These are phyloP conservation scores for Chaetothyriales sp. DNA, from an alignment of 2,329 filamentous ascomycete genomes.

Conservation along the genomic window DNA sequence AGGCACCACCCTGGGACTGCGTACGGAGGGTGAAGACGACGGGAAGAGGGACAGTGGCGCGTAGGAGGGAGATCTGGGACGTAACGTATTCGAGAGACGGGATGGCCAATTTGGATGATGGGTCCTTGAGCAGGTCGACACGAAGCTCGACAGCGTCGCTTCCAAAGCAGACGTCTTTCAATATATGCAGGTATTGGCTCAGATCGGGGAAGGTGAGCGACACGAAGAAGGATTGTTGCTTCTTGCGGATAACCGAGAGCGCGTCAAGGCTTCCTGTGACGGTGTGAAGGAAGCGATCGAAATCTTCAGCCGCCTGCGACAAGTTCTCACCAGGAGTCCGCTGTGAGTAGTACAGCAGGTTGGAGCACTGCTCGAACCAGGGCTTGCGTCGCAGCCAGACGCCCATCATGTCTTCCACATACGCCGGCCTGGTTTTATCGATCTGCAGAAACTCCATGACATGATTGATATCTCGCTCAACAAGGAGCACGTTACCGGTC, in stretches of 20 bases:
- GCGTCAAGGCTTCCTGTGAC: conserved; percentile 49
- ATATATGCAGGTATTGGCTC: conserved; percentile 44
- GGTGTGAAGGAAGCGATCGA: conserved; percentile 56
- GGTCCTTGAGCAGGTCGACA: conserved; percentile 77
- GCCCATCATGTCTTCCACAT: conserved; percentile 78
- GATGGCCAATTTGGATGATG: conserved; percentile 41
- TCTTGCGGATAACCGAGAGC: conserved; percentile 47
- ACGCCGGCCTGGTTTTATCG: conserved; percentile 84
- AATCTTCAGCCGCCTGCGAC: conserved; percentile 49
- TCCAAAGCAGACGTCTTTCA: conserved; percentile 65
- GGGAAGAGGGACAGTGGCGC: conserved; percentile 58
- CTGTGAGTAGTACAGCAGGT: conserved; percentile 82
- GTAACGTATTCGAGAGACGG: conserved; percentile 62
- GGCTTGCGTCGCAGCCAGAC: conserved; percentile 82
- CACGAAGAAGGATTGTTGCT: conserved; percentile 74
- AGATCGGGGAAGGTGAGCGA: conserved; percentile 74
- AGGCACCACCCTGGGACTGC: conserved; percentile 70
- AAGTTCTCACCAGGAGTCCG: conserved; percentile 40
- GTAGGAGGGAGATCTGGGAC: conserved; percentile 66
- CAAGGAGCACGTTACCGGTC: conserved; percentile 72
- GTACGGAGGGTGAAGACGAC: conserved; percentile 90
- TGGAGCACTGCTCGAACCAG: conserved; percentile 88
- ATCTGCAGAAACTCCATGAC: conserved; percentile 78
- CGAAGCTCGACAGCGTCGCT: conserved; percentile 87
- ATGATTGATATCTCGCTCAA: conserved; percentile 75